Conservation (phyloP, 2,329 filamentous ascomycete species). For the Cladobotryum mycophilum region DNA sequence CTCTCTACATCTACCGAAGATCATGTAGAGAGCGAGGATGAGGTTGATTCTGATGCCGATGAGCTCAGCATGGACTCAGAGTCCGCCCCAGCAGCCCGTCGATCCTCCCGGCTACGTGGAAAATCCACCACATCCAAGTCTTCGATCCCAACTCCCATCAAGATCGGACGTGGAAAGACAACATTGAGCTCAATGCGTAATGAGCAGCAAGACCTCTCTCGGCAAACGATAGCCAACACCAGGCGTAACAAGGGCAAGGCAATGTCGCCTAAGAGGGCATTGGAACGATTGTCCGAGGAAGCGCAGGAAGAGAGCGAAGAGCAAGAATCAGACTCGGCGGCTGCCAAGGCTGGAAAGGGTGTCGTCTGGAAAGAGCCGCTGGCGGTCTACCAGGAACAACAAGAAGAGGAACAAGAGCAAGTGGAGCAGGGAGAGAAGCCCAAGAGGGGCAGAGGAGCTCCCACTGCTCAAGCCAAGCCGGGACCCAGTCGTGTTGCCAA, state of each 20-base stretch:
- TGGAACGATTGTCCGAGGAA: conserved; percentile 25
- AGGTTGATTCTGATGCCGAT: background rate
- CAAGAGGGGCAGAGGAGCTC: conserved; percentile 17
- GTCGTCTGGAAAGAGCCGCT: conserved; percentile 32
- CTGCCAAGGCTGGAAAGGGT: conserved; percentile 20
- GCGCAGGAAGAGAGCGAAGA: conserved; percentile 17
- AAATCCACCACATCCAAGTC: conserved; percentile 22
- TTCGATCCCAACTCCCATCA: conserved; percentile 30
- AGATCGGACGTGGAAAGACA: conserved; percentile 21
- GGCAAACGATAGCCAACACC: conserved; percentile 30
- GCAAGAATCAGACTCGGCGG: conserved; percentile 9
- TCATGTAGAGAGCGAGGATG: background rate
- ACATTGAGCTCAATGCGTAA: conserved; percentile 21
- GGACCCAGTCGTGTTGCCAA: conserved; percentile 26
- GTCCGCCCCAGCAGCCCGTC: conserved; percentile 18
- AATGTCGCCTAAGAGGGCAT: conserved; percentile 28
- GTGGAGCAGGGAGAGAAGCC: conserved; percentile 20
- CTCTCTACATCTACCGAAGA: conserved; percentile 3
- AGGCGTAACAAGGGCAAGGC: conserved; percentile 29
- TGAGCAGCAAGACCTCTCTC: conserved; percentile 27
- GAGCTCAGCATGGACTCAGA: conserved; percentile 15
- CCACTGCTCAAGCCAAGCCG: conserved; percentile 19
- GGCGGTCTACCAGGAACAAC: conserved; percentile 21
- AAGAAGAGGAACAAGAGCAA: conserved; percentile 15
- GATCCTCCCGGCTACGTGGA: conserved; percentile 28